Percentiles rank a stretch among this genome's conserved stretches.
These are phyloP conservation scores for Cytospora piceicola DNA, from an alignment of 2,329 filamentous ascomycete species.

Conservation along the genomic window DNA sequence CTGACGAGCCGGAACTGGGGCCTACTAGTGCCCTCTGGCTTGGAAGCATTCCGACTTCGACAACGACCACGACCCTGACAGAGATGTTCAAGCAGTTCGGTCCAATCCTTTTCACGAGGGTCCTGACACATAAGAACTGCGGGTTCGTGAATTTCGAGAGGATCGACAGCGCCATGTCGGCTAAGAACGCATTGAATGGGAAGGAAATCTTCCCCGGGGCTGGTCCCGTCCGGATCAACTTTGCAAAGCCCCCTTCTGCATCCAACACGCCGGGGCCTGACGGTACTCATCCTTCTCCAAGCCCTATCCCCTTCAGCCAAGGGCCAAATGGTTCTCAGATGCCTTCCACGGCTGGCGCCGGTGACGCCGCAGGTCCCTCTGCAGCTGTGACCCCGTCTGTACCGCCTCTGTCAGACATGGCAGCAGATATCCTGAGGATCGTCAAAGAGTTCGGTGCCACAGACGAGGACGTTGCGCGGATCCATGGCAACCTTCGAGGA, in stretches of 20 bases:
- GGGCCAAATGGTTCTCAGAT: slow-evolving; percentile 51
- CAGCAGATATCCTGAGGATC: slow-evolving; percentile 81
- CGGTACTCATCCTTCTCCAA: slow-evolving; percentile 86
- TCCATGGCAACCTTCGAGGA: slow-evolving; percentile 73
- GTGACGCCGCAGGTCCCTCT: slow-evolving; percentile 37
- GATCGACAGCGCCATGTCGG: slow-evolving; percentile 86
- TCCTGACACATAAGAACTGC: slow-evolving; percentile 98
- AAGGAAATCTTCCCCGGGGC: slow-evolving; percentile 98
- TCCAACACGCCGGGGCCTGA: slow-evolving; percentile 88
- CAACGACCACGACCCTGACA: slow-evolving; percentile 90
- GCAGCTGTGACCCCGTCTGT: slow-evolving; percentile 62
- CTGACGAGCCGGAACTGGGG: slow-evolving; percentile 78
- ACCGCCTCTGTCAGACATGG: slow-evolving; percentile 75
- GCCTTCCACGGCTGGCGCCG: slow-evolving; percentile 47
- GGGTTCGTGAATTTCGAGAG: slow-evolving; percentile 98
- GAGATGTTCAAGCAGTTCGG: slow-evolving; percentile 97
- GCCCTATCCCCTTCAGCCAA: slow-evolving; percentile 79
- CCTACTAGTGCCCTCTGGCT: slow-evolving; percentile 96
- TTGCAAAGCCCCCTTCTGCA: slow-evolving; percentile 91
- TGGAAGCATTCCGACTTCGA: slow-evolving; percentile 95
- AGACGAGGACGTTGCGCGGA: slow-evolving; percentile 74
- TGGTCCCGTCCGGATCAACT: slow-evolving; percentile 93
- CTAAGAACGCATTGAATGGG: slow-evolving; percentile 85
- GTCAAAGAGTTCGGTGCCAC: slow-evolving; percentile 86
- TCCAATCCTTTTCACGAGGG: slow-evolving; percentile 85